Percentiles rank a stretch among this genome's conserved stretches.
phyloP scores from a whole-genome alignment of 2,329 filamentous ascomycete species.

The Fusarium sp. region DNA sequence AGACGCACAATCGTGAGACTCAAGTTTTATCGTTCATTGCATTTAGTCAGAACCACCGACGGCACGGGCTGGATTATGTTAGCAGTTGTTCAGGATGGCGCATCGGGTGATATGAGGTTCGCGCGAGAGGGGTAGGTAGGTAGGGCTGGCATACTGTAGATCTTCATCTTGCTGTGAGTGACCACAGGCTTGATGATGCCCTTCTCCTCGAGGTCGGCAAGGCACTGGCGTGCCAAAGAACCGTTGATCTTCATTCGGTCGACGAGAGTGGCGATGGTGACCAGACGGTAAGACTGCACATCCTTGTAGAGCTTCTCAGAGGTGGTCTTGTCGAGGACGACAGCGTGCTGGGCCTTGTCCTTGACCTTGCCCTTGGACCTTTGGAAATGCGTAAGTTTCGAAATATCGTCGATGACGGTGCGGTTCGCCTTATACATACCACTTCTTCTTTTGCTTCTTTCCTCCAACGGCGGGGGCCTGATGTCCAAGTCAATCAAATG shows the following conservation, averaged over 20 bases:
- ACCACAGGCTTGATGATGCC: constrained; percentile 98
- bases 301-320: constrained; percentile 99
- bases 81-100: constrained; percentile 41
- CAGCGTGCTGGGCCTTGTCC: constrained; percentile 99
- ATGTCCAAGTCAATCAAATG: constrained; percentile 41
- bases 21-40: constrained; percentile 50
- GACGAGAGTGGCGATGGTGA: constrained; percentile 98
- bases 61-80: constrained; percentile 66
- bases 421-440: constrained; percentile 48
- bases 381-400: constrained; percentile 38
- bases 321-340: constrained; percentile 97
- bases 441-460: constrained; percentile 67
- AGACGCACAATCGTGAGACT: constrained; percentile 57
- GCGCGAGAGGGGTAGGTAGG: constrained; percentile 23
- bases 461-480: constrained; percentile 61
- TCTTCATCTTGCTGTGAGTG: constrained; percentile 95
- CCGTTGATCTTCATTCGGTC: constrained; percentile 99
- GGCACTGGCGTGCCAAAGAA: constrained; percentile 89
- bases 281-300: constrained; percentile 99
- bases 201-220: constrained; percentile 96
- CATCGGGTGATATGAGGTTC: constrained; percentile 1
- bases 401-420: constrained; percentile 24
- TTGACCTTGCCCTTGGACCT: constrained; percentile 80
- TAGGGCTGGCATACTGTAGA: constrained; percentile 80
- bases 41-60: constrained; percentile 64